Base-by-base conservation (phyloP, 106 monocot species). In the Xerophyta viscosa region DNA sequence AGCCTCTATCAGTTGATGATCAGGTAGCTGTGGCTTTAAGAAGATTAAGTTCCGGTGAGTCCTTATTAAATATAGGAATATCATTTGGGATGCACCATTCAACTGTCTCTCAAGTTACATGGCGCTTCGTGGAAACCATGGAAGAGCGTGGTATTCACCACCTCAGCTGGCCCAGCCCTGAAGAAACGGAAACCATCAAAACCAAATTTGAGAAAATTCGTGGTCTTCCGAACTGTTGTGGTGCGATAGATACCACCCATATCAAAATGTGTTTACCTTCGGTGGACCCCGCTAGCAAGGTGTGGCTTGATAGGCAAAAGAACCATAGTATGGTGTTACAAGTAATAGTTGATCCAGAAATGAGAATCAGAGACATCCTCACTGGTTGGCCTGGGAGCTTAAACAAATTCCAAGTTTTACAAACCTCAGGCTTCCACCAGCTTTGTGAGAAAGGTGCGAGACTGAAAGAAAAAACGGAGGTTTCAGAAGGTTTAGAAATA, bases 311-410 rank as follows among this genome's bases (percentile, higher is more conserved):
- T 31, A 26, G 24, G 4, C 70, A 71, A 71, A 78, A 82, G 63
- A 81, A 78, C 14, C 61, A 81, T 51, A 81, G 77, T 57, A 85
- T 85, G 85, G 50, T 85, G 11, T 46, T 85, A 61, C 87, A 86
- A 65, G 80, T 69, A 9, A 48, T 76, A 20, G 75, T 76, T 2
- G 75, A 69, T 29, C 64, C 75, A 6, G 76, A 76, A 0, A 63
- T 86, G 86, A 64, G 72, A 27, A 76, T 86, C 66, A 44, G 65
- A 1, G 86, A 86, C 47, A 69, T 86, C 24, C 72, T 86, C 41
- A 81, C 78, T 2, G 94, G 94, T 3, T 96, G 94, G 94, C 94
- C 88, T 0, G 94, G 94, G 13, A 82, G 77, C 62, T 73, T 96
- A 78, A 68, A 51, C 20, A 81, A 96, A 23, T 58, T 27, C 13